Evolutionary conservation across 1,284 basidiomycete species (phyloP), one percentile per base, ranked within the genome.

Genomic region (Ganoderma lingzhi): DNA sequence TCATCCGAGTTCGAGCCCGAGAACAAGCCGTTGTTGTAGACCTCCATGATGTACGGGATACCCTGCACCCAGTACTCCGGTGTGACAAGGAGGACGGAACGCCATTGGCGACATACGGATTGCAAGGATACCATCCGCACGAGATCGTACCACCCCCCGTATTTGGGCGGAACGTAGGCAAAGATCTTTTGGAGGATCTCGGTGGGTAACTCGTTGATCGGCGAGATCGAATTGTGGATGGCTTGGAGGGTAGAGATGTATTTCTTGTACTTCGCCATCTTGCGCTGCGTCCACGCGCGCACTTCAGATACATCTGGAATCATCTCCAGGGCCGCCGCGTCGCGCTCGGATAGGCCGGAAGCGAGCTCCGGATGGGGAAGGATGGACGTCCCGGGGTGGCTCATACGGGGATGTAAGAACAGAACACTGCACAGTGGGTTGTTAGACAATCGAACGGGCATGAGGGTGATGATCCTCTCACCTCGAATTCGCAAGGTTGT

Each of bases 41-140:
- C 23, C 35, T 3, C 35, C 3, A 35, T 9, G 12, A 10, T 8
- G 9, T 51, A 10, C 23, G 23, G 23, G 23, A 51, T 6, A 9
- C 48, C 23, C 10, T 51, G 48, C 23, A 23, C 23, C 64, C 64
- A 65, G 6, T 37, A 48, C 41, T 35, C 30, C 10, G 64, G 51
- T 2, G 39, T 58, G 14, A 23, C 14, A 5, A 65, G 55, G 41
- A 59, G 39, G 3, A 65, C 56, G 2, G 23, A n/a, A 23, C 64
- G 56, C 64, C 64, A 65, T 3, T 44, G 64, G 9, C 64, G 42
- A 15, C 64, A 65, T 9, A 65, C 56, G 3, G 23, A 32, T n/a
- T 55, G 55, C 9, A 65, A 19, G 4, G 19, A 17, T 1, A 48
- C 15, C 55, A 30, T 39, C n/a, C 42, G 37, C 6, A 8, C 15